phyloP scores from a whole-genome alignment of 2,329 filamentous ascomycete species.

The Alternaria ethzedia region DNA sequence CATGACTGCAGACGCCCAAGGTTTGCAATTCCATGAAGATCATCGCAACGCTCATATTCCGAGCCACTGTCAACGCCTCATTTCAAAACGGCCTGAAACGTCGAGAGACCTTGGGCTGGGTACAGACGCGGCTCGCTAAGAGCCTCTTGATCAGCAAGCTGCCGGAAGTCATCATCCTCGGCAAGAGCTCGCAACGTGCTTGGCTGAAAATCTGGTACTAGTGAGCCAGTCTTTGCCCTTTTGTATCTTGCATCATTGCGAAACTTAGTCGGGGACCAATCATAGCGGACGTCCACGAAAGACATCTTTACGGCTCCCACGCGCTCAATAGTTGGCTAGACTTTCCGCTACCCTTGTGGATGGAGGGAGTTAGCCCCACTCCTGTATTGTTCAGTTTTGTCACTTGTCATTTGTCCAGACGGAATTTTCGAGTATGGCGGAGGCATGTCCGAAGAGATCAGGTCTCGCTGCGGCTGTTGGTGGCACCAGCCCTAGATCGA shows the following conservation, averaged over 20 bases:
- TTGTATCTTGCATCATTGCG: slow-evolving; percentile 4
- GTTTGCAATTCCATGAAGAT: background rate
- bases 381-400: background rate
- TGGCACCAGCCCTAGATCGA: background rate
- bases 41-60: background rate
- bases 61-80: background rate
- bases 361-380: background rate
- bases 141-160: background rate
- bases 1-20: background rate
- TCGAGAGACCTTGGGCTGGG: background rate
- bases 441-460: background rate
- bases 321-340: background rate
- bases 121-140: background rate
- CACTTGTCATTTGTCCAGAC: background rate
- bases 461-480: background rate
- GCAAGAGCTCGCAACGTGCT: background rate
- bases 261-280: slow-evolving; percentile 8
- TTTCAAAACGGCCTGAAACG: background rate
- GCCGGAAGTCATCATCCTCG: background rate
- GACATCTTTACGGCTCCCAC: background rate
- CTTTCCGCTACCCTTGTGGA: background rate
- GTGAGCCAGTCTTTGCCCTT: slow-evolving; percentile 1
- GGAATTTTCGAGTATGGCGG: background rate
- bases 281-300: background rate
- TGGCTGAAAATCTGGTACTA: background rate